Evolutionary conservation across 768 basidiomycete genomes (phyloP).

Genomic region (Leccinum longicurvipes): DNA sequence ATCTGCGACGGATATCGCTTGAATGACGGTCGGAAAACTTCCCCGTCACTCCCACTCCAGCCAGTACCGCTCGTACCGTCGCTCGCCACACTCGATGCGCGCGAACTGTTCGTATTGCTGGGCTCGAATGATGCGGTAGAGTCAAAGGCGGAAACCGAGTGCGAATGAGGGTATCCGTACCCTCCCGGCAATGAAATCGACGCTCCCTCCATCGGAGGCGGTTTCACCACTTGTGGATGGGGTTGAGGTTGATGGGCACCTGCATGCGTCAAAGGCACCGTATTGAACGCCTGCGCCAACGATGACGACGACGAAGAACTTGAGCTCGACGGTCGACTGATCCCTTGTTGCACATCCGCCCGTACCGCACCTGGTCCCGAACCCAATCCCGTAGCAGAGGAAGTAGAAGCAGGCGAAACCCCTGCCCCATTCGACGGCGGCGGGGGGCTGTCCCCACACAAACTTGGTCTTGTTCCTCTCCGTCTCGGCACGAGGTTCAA

Average conservation of each 20-base stretch:
- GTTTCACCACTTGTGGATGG: constrained; percentile 14
- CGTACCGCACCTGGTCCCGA: neutral
- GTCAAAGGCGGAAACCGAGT: constrained; percentile 4
- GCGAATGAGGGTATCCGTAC: neutral
- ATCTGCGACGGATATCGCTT: constrained; percentile 75
- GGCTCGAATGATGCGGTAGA: constrained; percentile 17
- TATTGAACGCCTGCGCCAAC: constrained; percentile 41
- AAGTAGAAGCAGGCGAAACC: neutral
- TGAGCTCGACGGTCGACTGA: constrained; percentile 38
- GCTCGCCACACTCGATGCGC: constrained; percentile 30
- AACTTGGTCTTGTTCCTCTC: constrained; percentile 24
- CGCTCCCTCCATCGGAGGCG: constrained; percentile 25
- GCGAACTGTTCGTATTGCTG: constrained; percentile 13
- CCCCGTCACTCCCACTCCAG: constrained; percentile 31
- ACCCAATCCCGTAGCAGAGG: neutral
- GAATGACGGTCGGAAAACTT: constrained; percentile 55
- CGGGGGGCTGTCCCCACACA: neutral
- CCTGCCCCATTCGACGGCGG: constrained; percentile 12
- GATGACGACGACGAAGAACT: constrained; percentile 37
- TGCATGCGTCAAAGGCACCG: constrained; percentile 14
- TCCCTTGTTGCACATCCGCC: constrained; percentile 20
- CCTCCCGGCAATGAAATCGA: constrained; percentile 32
- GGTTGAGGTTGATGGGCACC: neutral
- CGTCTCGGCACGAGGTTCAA: constrained; percentile 52
- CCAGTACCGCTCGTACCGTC: constrained; percentile 30